phyloP scores from a whole-genome alignment of 2,329 filamentous ascomycete genomes.

The Aureobasidium sp. region DNA sequence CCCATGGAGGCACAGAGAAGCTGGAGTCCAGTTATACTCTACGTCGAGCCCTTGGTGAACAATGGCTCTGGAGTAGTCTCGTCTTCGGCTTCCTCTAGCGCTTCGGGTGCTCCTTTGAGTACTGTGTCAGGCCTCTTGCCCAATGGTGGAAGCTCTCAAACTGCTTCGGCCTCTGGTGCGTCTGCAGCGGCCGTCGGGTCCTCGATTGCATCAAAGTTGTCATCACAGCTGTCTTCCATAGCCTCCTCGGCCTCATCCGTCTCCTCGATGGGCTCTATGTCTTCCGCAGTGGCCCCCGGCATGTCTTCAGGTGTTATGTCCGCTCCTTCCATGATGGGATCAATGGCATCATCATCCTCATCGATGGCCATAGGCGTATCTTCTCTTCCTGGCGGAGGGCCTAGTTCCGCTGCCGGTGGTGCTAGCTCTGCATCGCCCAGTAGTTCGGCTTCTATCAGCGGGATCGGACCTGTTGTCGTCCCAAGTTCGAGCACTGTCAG shows the following conservation, averaged over 20 bases:
- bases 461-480: constrained; percentile 2
- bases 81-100: not conserved
- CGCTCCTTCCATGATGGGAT: not conserved
- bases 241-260: not conserved
- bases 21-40: constrained; percentile 25
- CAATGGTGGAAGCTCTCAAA: not conserved
- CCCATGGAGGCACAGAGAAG: constrained; percentile 18
- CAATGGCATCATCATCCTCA: constrained; percentile 3
- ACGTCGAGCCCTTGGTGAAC: constrained; percentile 16
- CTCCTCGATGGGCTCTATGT: not conserved
- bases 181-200: not conserved
- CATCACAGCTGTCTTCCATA: not conserved
- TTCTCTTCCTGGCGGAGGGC: not conserved
- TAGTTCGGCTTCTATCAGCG: not conserved
- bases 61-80: not conserved
- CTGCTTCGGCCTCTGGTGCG: not conserved
- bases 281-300: not conserved
- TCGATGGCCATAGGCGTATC: not conserved
- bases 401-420: not conserved
- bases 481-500: not conserved
- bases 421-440: not conserved
- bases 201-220: not conserved
- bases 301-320: not conserved
- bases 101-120: not conserved
- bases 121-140: not conserved